These are phyloP conservation scores for Xerocomellus amylosporus DNA, from an alignment of 768 basidiomycete genomes.

Conservation along the genomic window DNA sequence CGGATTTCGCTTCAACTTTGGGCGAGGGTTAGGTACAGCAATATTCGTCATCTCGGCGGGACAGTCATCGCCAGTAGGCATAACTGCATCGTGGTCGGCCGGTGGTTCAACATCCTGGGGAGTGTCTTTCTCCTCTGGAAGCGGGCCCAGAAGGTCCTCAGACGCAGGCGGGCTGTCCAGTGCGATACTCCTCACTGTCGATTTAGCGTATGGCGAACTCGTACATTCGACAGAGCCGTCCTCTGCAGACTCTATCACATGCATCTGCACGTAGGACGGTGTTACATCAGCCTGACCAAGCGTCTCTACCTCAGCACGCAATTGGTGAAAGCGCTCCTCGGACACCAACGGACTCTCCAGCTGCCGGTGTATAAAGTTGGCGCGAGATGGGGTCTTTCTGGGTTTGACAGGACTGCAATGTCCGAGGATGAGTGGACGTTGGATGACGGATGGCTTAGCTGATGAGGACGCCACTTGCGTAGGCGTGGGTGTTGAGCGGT, in stretches of 20 bases:
- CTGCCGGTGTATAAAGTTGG: not conserved
- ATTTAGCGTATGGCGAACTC: not conserved
- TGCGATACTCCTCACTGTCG: not conserved
- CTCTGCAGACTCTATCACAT: not conserved
- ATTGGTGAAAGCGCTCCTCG: conserved; percentile 26
- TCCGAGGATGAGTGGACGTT: conserved; percentile 10
- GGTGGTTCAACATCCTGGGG: not conserved
- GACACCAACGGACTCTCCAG: conserved; percentile 17
- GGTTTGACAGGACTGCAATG: conserved; percentile 15
- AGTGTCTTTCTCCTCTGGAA: conserved; percentile 1
- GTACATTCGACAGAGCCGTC: not conserved
- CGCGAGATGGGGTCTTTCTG: conserved; percentile 3
- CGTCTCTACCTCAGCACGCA: conserved; percentile 18
- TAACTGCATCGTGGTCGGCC: not conserved
- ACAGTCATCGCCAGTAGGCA: not conserved
- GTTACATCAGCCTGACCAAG: conserved; percentile 12
- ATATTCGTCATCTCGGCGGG: not conserved
- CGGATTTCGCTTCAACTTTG: conserved; percentile 25
- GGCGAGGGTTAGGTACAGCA: conserved; percentile 1
- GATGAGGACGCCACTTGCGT: conserved; percentile 3
- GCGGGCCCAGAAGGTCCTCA: not conserved
- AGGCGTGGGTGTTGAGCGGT: conserved; percentile 14
- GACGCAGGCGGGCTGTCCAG: not conserved
- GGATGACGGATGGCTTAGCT: conserved; percentile 16
- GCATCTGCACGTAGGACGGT: conserved; percentile 3